Evolutionary conservation across 768 basidiomycete species (phyloP).

Genomic region (Collybia mongolica): DNA sequence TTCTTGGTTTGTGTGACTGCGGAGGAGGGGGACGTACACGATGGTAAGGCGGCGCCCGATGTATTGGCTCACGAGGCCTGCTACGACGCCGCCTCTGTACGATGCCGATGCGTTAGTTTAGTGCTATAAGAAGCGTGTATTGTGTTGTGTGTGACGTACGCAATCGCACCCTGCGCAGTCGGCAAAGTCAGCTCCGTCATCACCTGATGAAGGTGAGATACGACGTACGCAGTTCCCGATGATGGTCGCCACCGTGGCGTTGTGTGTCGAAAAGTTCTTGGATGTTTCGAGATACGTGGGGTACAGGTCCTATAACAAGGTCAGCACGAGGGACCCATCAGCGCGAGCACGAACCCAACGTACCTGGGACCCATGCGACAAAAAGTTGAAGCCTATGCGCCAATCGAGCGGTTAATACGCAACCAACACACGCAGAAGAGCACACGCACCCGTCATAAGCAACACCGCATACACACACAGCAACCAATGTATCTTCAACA

Average conservation of each 20-base stretch:
- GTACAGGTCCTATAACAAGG: constrained; percentile 49
- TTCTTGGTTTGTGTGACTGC: neutral
- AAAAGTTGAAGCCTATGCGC: constrained; percentile 47
- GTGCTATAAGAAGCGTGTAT: too few relatives aligned
- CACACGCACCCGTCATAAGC: constrained; percentile 7
- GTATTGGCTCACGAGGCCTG: constrained; percentile 12
- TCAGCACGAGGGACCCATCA: too few relatives aligned
- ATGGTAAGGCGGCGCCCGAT: constrained; percentile 12
- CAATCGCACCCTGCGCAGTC: constrained; percentile 8
- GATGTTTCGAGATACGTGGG: constrained; percentile 55
- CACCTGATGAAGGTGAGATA: too few relatives aligned
- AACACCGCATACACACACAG: constrained; percentile 75
- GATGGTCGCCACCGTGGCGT: constrained; percentile 61
- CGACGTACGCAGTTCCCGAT: constrained; percentile 48
- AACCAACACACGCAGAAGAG: neutral
- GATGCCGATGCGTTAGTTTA: too few relatives aligned
- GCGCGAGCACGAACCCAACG: constrained; percentile 21
- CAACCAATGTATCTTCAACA: constrained; percentile 81
- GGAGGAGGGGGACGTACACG: neutral
- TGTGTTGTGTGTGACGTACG: too few relatives aligned
- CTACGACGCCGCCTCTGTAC: constrained; percentile 9
- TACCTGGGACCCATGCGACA: constrained; percentile 49
- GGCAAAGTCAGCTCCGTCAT: neutral
- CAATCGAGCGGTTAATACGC: neutral
- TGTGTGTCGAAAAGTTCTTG: constrained; percentile 47